Percentiles rank a stretch among this genome's conserved stretches.
These are phyloP conservation scores for Caloboletus inedulis DNA, from an alignment of 1,284 basidiomycete species.

Conservation along the genomic window DNA sequence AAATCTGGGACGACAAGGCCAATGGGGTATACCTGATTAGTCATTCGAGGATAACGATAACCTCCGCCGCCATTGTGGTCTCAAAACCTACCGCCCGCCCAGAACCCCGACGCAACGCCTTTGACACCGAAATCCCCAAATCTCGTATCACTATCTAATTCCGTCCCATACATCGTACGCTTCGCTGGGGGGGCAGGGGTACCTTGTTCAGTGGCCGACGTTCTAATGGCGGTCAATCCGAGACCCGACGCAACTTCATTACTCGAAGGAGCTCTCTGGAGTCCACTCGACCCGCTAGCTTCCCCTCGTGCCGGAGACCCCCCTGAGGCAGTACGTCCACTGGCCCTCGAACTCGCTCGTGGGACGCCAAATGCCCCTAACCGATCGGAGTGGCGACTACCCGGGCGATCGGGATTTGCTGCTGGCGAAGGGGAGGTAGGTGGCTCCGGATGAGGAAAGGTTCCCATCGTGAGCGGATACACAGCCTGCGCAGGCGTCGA, in stretches of 20 bases:
- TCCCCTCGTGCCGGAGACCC: conserved; percentile 30
- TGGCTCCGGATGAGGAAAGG: conserved; percentile 62
- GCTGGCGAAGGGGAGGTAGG: conserved; percentile 69
- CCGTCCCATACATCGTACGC: conserved; percentile 78
- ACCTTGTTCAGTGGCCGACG: conserved; percentile 29
- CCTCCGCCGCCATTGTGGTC: conserved; percentile 1
- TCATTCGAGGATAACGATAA: conserved; percentile 8
- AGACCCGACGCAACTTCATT: conserved; percentile 40
- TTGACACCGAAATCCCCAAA: conserved; percentile 80
- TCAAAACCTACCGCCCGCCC: conserved; percentile 45
- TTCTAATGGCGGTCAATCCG: conserved; percentile 36
- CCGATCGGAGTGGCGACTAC: conserved; percentile 35
- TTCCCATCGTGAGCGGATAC: conserved; percentile 40
- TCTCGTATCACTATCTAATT: conserved; percentile 67
- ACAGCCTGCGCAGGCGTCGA: conserved; percentile 48
- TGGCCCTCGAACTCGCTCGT: conserved; percentile 33
- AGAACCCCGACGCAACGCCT: conserved; percentile 67
- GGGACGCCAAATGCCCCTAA: conserved; percentile 30
- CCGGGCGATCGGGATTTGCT: conserved; percentile 36
- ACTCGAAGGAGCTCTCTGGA: conserved; percentile 33
- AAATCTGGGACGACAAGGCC: background rate
- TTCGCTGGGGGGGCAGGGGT: conserved; percentile 40
- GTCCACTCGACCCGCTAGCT: conserved; percentile 24
- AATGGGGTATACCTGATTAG: conserved; percentile 11
- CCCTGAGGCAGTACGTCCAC: conserved; percentile 30